These are phyloP conservation scores for Diaporthe nobilis DNA, from an alignment of 2,329 filamentous ascomycete genomes.

Conservation along the genomic window DNA sequence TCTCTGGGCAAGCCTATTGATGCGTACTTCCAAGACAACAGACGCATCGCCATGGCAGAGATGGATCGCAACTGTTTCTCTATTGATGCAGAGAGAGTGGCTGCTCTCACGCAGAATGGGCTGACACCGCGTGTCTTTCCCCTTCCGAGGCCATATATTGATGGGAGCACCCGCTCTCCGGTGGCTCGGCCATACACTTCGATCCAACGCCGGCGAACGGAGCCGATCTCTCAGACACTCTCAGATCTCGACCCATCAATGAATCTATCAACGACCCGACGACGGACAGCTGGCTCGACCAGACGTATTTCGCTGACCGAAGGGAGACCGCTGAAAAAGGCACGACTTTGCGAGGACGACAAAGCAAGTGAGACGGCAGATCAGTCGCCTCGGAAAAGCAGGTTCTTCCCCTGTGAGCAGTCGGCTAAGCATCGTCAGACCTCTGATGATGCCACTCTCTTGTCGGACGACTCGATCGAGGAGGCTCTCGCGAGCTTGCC, in stretches of 20 bases:
- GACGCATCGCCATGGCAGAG: constrained; percentile 70
- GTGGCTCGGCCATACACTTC: constrained; percentile 54
- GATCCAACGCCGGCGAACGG: constrained; percentile 64
- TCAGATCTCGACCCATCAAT: constrained; percentile 37
- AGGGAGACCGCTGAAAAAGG: constrained; percentile 68
- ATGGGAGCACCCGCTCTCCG: constrained; percentile 48
- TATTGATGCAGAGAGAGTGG: constrained; percentile 63
- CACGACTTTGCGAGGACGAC: constrained; percentile 65
- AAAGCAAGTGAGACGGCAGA: constrained; percentile 48
- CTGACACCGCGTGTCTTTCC: constrained; percentile 70
- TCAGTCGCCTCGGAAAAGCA: constrained; percentile 62
- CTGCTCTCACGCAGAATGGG: constrained; percentile 64
- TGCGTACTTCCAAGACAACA: constrained; percentile 66
- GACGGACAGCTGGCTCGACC: constrained; percentile 47
- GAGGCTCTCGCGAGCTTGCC: constrained; percentile 66
- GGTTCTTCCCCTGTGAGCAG: constrained; percentile 62
- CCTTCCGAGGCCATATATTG: constrained; percentile 70
- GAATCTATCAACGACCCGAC: constrained; percentile 43
- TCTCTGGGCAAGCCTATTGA: constrained; percentile 64
- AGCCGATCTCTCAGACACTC: constrained; percentile 64
- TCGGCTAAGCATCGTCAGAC: constrained; percentile 50
- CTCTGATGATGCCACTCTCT: constrained; percentile 57
- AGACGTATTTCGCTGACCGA: constrained; percentile 40
- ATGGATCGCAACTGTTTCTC: constrained; percentile 75
- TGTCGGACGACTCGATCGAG: constrained; percentile 72